phyloP scores from a whole-genome alignment of 2,329 filamentous ascomycete genomes.

The Apiospora phragmitis region DNA sequence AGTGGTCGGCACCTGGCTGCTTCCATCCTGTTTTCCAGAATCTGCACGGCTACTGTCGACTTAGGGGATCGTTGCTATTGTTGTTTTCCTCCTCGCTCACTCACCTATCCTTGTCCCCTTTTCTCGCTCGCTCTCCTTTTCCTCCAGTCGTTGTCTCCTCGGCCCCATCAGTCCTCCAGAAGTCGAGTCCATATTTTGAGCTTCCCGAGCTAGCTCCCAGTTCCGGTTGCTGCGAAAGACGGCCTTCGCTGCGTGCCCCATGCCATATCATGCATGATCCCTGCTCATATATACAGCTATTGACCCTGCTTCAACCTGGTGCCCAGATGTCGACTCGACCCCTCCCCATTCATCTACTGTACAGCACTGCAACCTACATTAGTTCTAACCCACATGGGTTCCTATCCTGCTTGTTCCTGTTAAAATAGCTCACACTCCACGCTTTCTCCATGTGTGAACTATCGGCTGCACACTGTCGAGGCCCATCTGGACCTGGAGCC shows the following conservation, averaged over 20 bases:
- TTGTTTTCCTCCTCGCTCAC: neutral
- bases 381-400: neutral
- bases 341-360: neutral
- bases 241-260: neutral
- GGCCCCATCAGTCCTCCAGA: neutral
- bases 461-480: neutral
- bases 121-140: neutral
- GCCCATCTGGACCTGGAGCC: neutral
- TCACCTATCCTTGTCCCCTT: neutral
- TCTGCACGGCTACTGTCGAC: neutral
- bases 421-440: slow-evolving; percentile 4
- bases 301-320: neutral
- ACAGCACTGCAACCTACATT: slow-evolving; percentile 2
- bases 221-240: neutral
- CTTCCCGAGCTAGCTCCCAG: slow-evolving; percentile 7
- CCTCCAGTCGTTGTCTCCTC: neutral
- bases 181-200: slow-evolving; percentile 3
- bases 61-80: neutral
- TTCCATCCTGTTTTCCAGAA: slow-evolving; percentile 8
- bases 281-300: neutral
- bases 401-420: neutral
- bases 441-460: neutral
- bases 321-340: slow-evolving; percentile 3
- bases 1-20: neutral
- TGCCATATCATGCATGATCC: neutral